Evolutionary conservation across 2,329 filamentous ascomycete genomes (phyloP).

Genomic region (Cladosporium sp.): DNA sequence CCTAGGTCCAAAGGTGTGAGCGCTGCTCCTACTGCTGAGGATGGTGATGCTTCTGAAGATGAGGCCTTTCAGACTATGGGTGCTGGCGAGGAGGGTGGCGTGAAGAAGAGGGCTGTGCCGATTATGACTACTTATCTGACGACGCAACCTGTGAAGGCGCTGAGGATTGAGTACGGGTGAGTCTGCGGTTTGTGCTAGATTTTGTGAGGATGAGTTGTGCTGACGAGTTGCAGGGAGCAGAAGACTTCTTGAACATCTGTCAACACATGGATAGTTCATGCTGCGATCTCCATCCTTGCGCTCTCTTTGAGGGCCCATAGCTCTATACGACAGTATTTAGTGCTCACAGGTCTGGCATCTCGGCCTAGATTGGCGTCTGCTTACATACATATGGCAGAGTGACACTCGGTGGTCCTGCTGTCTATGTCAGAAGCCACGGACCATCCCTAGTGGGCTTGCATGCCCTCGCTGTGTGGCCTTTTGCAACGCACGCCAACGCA

Average conservation of each 20-base stretch:
- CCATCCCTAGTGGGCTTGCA: neutral
- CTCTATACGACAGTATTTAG: neutral
- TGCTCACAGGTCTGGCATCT: neutral
- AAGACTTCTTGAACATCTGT: neutral
- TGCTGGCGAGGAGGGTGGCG: constrained; percentile 32
- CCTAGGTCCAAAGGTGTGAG: constrained; percentile 14
- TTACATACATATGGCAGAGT: neutral
- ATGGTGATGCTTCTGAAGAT: constrained; percentile 26
- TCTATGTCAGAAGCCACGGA: neutral
- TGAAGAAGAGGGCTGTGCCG: constrained; percentile 50
- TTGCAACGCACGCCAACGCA: neutral
- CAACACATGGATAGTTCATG: neutral
- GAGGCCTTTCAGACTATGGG: constrained; percentile 33
- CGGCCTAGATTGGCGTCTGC: neutral
- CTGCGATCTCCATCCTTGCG: neutral
- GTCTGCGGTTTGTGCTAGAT: neutral
- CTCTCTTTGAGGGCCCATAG: neutral
- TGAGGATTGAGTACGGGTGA: constrained; percentile 35
- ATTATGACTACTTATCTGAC: constrained; percentile 64
- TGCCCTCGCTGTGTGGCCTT: neutral
- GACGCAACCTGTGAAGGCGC: constrained; percentile 53
- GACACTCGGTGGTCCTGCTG: neutral
- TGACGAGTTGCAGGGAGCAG: neutral
- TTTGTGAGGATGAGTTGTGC: neutral
- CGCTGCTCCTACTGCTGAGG: constrained; percentile 20